Percentiles rank a stretch among this genome's conserved stretches.
Evolutionary conservation across 441 rosid species (phyloP).

Genomic region (Gossypium trilobum): DNA sequence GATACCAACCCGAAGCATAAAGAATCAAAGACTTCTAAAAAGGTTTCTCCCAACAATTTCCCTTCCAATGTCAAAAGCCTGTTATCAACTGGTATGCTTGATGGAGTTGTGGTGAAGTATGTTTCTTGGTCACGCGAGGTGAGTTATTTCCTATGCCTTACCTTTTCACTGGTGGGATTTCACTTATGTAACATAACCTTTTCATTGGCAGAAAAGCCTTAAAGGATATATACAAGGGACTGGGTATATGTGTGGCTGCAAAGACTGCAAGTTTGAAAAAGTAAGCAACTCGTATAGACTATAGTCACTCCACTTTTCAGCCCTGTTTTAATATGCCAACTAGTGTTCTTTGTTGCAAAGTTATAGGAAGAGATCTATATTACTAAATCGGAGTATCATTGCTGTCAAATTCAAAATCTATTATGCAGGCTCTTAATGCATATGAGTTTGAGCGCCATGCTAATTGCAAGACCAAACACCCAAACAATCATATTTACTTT

Average conservation of each 20-base stretch:
- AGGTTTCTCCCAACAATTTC: slow-evolving; percentile 31
- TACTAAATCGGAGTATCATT: slow-evolving; percentile 2
- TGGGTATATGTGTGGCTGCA: slow-evolving; percentile 41
- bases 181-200: neutral
- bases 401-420: slow-evolving; percentile 3
- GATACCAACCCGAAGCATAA: slow-evolving; percentile 23
- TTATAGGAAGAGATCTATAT: neutral
- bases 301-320: neutral
- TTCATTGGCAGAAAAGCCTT: slow-evolving; percentile 30
- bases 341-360: neutral
- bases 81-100: slow-evolving; percentile 46
- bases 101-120: slow-evolving; percentile 40
- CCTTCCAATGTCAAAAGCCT: slow-evolving; percentile 46
- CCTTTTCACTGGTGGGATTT: neutral
- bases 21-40: slow-evolving; percentile 32
- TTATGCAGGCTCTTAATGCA: slow-evolving; percentile 39
- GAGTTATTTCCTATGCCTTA: slow-evolving; percentile 1
- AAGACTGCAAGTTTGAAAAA: slow-evolving; percentile 30
- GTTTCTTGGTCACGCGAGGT: slow-evolving; percentile 48
- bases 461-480: slow-evolving; percentile 50
- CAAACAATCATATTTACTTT: slow-evolving; percentile 46
- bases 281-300: slow-evolving; percentile 18
- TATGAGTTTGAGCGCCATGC: slow-evolving; percentile 50
- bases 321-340: neutral
- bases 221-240: slow-evolving; percentile 36